Conservation (phyloP, 2,329 filamentous ascomycete genomes). For the Aspergillus transmontanensis region DNA sequence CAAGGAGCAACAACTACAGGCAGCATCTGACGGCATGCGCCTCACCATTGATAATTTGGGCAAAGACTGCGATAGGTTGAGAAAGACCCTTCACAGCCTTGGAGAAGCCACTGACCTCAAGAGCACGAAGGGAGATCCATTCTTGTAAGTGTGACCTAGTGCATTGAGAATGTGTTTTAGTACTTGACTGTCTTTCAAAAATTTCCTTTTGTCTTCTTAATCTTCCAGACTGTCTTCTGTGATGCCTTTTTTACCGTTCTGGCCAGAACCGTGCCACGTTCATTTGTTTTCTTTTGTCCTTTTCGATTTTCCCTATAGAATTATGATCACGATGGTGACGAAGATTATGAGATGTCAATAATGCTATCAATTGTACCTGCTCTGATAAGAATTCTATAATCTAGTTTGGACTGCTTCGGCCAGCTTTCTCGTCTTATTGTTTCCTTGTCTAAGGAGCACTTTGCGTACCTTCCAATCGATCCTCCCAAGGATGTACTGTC, state of each 20-base stretch:
- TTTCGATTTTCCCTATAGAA: slow-evolving; percentile 24
- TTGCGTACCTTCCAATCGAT: slow-evolving; percentile 54
- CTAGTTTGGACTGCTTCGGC: slow-evolving; percentile 55
- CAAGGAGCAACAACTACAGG: slow-evolving; percentile 50
- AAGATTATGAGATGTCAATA: slow-evolving; percentile 31
- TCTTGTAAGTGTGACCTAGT: slow-evolving; percentile 52
- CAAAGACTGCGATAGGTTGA: slow-evolving; percentile 53
- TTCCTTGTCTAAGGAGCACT: slow-evolving; percentile 55
- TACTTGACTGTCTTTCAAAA: slow-evolving; percentile 18
- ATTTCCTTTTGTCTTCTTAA: slow-evolving; percentile 18
- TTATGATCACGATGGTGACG: slow-evolving; percentile 24
- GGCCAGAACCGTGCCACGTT: slow-evolving; percentile 6
- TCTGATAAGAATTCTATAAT: slow-evolving; percentile 43
- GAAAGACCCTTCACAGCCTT: slow-evolving; percentile 53
- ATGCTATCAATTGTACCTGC: slow-evolving; percentile 44
- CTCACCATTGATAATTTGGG: slow-evolving; percentile 54
- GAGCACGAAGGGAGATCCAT: slow-evolving; percentile 51
- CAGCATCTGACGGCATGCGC: slow-evolving; percentile 45
- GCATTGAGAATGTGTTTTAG: slow-evolving; percentile 24
- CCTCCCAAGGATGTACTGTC: slow-evolving; percentile 54
- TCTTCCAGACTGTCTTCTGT: slow-evolving; percentile 16
- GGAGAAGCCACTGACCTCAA: slow-evolving; percentile 55
- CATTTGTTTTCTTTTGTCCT: slow-evolving; percentile 20
- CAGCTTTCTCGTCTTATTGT: slow-evolving; percentile 56
- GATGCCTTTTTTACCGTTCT: not conserved